These are phyloP conservation scores for Inga leiocalycina DNA, from an alignment of 306 rosid genomes.

Conservation along the genomic window DNA sequence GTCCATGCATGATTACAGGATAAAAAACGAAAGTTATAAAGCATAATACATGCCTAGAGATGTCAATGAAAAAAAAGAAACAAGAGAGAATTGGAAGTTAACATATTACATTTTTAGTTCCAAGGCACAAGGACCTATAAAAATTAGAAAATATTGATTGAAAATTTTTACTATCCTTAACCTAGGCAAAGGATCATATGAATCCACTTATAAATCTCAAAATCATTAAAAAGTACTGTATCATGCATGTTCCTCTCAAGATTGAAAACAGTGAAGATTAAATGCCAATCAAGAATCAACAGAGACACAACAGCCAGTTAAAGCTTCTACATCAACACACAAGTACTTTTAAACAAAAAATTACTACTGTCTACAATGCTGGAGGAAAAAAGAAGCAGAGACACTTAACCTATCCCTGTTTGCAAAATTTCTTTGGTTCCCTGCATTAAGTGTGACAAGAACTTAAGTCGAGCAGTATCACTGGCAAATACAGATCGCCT, in stretches of 20 bases:
- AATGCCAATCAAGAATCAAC: neutral
- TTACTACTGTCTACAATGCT: neutral
- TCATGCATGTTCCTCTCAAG: slow-evolving; percentile 2
- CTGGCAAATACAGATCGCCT: slow-evolving; percentile 49
- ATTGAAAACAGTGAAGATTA: neutral
- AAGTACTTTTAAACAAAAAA: neutral
- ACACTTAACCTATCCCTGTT: slow-evolving; percentile 44
- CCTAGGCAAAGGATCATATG: neutral
- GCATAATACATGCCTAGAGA: neutral
- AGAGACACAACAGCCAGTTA: neutral
- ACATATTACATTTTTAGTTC: neutral
- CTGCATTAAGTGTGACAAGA: slow-evolving; percentile 50
- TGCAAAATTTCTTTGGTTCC: slow-evolving; percentile 56
- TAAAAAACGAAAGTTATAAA: neutral
- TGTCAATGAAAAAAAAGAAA: neutral
- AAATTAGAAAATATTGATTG: neutral
- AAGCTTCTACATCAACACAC: neutral
- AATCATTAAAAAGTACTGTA: neutral
- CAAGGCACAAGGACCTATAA: neutral
- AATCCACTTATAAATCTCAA: neutral
- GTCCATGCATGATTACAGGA: neutral
- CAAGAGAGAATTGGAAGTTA: neutral
- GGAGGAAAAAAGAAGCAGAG: neutral
- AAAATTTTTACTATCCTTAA: neutral
- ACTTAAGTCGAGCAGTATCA: slow-evolving; percentile 47